Base-by-base conservation (phyloP, 2,329 filamentous ascomycete species). In the Colletotrichum lentis region DNA sequence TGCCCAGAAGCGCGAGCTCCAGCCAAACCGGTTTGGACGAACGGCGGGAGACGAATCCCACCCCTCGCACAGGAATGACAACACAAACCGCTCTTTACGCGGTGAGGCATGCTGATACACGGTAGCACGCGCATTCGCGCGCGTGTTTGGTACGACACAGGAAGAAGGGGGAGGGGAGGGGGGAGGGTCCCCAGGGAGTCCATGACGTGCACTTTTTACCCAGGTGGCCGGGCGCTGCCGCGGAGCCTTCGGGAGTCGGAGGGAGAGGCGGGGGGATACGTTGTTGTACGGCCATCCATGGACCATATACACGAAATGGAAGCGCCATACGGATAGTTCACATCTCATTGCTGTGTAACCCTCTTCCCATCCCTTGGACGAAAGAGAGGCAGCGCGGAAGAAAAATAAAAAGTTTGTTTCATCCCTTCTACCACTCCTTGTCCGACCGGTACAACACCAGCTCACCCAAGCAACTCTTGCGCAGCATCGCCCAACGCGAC, bases 171-270 rank as follows among this genome's bases (percentile, higher is more conserved):
- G 27, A 10, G 27, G n/a, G 43, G 31, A 49, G 47, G 7, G 35
- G 35, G 20, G 10, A 47, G 20, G 14, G 41, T 7, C 24, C 61
- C 24, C 22, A n/a, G 18, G 41, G 24, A 62, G 24, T 64, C 62
- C 62, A 68, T 68, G 65, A 68, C 65, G 65, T 65, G 60, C 50
- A 20, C 54, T 39, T 50, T 50, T 60, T 59, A 60, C 43, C 61
- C 65, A 60, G 52, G 54, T 60, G 55, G 54, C 62, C 55, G 55
- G 54, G 65, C 49, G 60, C 59, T 56, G 61, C 43, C 31, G 44
- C 62, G 49, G 65, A 53, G 35, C 46, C 50, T 37, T 56, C 64
- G 46, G 46, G 16, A 22, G 12, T 56, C 64, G 46, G 46, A 24
- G n/a, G 46, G 20, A 47, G 46, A 46, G 16, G n/a, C 8, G n/a